Percentiles rank a stretch among this genome's conserved stretches.
Conservation (phyloP, 129 eudicot species). For the Chrysanthemum lavandulifolium region DNA sequence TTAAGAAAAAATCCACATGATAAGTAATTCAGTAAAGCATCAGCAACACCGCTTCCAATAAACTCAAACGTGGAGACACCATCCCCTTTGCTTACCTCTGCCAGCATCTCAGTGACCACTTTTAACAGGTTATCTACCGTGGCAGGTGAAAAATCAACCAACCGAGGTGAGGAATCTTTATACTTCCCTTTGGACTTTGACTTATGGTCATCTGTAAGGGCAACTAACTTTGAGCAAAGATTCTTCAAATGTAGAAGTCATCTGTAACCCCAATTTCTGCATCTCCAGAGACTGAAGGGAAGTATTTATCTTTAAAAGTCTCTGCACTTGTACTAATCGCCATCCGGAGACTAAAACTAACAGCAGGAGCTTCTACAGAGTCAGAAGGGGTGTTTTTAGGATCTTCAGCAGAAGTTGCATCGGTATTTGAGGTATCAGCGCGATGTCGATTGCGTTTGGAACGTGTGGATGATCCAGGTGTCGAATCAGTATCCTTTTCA, state of each 20-base stretch:
- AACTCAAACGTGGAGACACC: conserved; percentile 88
- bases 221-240: conserved; percentile 56
- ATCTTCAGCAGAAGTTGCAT: conserved; percentile 49
- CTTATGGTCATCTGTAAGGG: conserved; percentile 51
- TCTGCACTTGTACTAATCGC: conserved; percentile 68
- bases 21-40: conserved; percentile 64
- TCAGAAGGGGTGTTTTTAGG: conserved; percentile 49
- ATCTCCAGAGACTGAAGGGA: conserved; percentile 62
- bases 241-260: conserved; percentile 75
- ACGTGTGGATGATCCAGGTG: conserved; percentile 56
- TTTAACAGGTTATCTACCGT: conserved; percentile 59
- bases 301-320: conserved; percentile 77
- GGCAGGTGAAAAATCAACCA: conserved; percentile 45
- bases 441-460: conserved; percentile 64
- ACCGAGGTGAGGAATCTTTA: conserved; percentile 42
- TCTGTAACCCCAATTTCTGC: conserved; percentile 67
- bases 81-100: conserved; percentile 69
- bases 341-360: conserved; percentile 49
- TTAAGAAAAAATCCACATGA: conserved; percentile 63
- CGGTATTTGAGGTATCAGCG: conserved; percentile 39
- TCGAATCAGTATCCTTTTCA: conserved; percentile 61
- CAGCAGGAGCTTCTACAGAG: conserved; percentile 45
- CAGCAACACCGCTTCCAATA: conserved; percentile 87
- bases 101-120: conserved; percentile 57
- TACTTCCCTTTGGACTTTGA: conserved; percentile 63